These are phyloP conservation scores for Fusarium buharicum DNA, from an alignment of 2,329 filamentous ascomycete genomes.

Conservation along the genomic window DNA sequence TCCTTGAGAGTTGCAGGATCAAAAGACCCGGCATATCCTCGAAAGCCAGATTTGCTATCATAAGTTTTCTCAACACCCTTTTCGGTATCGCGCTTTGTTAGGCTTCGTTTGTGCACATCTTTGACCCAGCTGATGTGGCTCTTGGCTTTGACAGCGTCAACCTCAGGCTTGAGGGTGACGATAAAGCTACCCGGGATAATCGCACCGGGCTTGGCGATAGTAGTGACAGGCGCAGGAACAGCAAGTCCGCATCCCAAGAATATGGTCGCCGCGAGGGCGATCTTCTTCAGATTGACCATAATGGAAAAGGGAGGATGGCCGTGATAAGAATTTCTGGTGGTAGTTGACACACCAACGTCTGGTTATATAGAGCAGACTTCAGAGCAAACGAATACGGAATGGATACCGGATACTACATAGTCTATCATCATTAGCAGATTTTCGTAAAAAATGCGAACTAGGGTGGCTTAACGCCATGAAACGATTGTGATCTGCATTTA, in stretches of 20 bases:
- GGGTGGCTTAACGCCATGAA: not conserved
- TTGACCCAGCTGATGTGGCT: conserved; percentile 60
- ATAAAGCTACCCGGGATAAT: conserved; percentile 61
- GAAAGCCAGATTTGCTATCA: conserved; percentile 42
- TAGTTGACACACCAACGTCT: no score
- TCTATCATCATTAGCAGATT: not conserved
- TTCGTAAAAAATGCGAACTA: not conserved
- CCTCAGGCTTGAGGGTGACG: conserved; percentile 64
- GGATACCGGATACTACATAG: not conserved
- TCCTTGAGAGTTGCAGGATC: conserved; percentile 52
- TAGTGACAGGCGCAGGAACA: conserved; percentile 2
- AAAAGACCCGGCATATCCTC: conserved; percentile 58
- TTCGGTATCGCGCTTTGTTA: conserved; percentile 56
- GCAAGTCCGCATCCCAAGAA: conserved; percentile 18
- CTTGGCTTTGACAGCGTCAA: conserved; percentile 55
- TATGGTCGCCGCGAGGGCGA: conserved; percentile 1
- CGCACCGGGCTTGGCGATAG: not conserved
- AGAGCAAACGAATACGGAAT: not conserved
- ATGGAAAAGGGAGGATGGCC: not conserved
- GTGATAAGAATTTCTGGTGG: no score
- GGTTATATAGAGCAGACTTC: not conserved
- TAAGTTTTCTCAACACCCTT: conserved; percentile 46
- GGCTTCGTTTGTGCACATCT: conserved; percentile 62
- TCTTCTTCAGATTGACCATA: conserved; percentile 16
- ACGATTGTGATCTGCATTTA: conserved; percentile 14